phyloP scores from a whole-genome alignment of 768 basidiomycete genomes.

The Boletus bicolor region DNA sequence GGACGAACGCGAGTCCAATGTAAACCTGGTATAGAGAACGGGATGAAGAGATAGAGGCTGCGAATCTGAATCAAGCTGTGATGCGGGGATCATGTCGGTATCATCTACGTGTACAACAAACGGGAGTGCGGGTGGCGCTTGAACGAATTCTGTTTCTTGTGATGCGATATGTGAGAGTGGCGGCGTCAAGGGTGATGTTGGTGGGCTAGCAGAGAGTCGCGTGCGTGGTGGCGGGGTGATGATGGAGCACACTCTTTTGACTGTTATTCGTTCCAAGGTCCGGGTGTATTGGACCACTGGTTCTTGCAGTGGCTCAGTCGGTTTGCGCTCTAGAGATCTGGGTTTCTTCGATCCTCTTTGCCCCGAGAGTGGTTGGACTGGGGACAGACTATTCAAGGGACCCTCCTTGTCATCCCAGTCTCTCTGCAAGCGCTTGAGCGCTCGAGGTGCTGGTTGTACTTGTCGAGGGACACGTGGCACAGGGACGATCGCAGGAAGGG shows the following conservation, averaged over 20 bases:
- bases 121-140: conserved; percentile 43
- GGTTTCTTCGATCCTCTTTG: conserved; percentile 20
- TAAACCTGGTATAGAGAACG: conserved; percentile 38
- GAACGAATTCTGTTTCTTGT: conserved; percentile 45
- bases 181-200: conserved; percentile 30
- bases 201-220: conserved; percentile 19
- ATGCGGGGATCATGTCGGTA: conserved; percentile 33
- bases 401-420: conserved; percentile 32
- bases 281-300: conserved; percentile 14
- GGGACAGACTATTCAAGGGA: background rate
- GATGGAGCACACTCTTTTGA: conserved; percentile 17
- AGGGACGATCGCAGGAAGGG: conserved; percentile 56
- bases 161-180: conserved; percentile 31
- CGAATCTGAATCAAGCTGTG: conserved; percentile 36
- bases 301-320: conserved; percentile 36
- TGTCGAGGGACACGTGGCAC: conserved; percentile 47
- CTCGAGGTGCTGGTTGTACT: conserved; percentile 41
- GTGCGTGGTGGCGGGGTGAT: conserved; percentile 2
- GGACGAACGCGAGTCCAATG: conserved; percentile 27
- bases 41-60: conserved; percentile 30
- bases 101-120: conserved; percentile 30
- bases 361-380: conserved; percentile 7
- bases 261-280: conserved; percentile 17
- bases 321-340: conserved; percentile 28
- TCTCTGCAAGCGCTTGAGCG: conserved; percentile 38